These are phyloP conservation scores for Saccharomyces hybrid DNA, from an alignment of 1,139 yeast genomes.

Conservation along the genomic window DNA sequence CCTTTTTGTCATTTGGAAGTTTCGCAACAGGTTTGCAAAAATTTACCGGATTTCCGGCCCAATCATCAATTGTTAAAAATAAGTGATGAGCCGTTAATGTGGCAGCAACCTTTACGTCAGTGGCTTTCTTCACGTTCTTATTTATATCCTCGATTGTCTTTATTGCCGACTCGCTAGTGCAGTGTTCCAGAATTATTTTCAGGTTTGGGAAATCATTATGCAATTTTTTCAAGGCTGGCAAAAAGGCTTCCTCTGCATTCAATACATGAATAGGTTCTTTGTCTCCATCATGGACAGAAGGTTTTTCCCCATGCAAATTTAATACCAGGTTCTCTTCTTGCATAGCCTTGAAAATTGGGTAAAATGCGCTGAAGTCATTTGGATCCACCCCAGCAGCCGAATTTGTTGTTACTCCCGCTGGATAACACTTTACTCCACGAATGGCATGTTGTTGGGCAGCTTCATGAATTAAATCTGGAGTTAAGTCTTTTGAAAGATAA, in stretches of 20 bases:
- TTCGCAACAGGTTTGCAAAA: conserved; percentile 98
- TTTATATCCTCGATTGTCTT: conserved; percentile 70
- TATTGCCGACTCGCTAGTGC: conserved; percentile 85
- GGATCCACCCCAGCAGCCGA: conserved; percentile 91
- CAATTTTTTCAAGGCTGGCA: conserved; percentile 81
- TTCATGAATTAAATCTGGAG: conserved; percentile 73
- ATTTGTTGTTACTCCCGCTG: conserved; percentile 98
- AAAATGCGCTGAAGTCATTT: conserved; percentile 78
- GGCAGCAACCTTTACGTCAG: conserved; percentile 62
- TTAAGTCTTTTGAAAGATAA: conserved; percentile 66
- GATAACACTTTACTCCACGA: conserved; percentile 88
- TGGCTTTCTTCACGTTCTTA: conserved; percentile 36
- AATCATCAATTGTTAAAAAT: conserved; percentile 77
- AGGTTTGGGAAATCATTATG: conserved; percentile 80
- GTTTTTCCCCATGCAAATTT: conserved; percentile 93
- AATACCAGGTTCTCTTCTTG: conserved; percentile 67
- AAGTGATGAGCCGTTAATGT: conserved; percentile 95
- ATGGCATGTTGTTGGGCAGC: conserved; percentile 72
- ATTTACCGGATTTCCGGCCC: conserved; percentile 95
- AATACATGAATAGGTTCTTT: conserved; percentile 62
- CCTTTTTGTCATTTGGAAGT: conserved; percentile 73
- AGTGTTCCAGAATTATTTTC: conserved; percentile 86
- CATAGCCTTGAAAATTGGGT: conserved; percentile 85
- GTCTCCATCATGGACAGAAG: conserved; percentile 44
- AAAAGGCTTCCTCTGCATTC: conserved; percentile 86